Evolutionary conservation across 371 early-diverging fungal species (phyloP), one percentile per base, ranked within the genome.

Genomic region (Paraphysoderma sedebokerense): DNA sequence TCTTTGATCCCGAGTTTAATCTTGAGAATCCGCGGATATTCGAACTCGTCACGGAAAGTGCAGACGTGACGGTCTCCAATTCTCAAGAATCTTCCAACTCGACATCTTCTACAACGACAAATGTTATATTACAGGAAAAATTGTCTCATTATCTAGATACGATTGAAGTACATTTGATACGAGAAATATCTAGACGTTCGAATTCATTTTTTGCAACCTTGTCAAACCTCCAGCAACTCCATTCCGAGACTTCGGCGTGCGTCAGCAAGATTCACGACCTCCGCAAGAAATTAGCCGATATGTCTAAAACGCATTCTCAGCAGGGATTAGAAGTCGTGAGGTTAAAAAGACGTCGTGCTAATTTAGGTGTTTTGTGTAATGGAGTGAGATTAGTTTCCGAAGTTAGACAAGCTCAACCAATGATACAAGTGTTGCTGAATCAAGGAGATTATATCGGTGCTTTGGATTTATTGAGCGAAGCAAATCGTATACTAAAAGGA

Each of bases 121-220:
- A 81, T 51, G 66, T 67, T 9, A 68, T 73, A 15, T 63, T 89
- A 35, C 88, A 92, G 62, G 89, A 91, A 38, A 79, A 85, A 27
- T 66, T 93, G n/a, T 81, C 86, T 0, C 75, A 81, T 49, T 85
- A 87, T 51, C 61, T 88, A 50, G 93, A 93, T 57, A 82, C 82
- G 0, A 88, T 93, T 5, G 95, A 95, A 57, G 80, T 81, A 0
- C 89, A 91, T 51, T 60, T 95, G 31, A 74, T 87, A 24, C 76
- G 74, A 23, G 96, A 95, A 57, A 91, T 95, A 30, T 84, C 89
- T 28, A 74, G 76, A 22, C 65, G 92, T 30, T 87, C 90, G 5
- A 72, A 81, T 1, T 83, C 91, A 0, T 95, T 95, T 54, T 95
- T 95, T 57, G 81, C 82, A 29, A 93, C 93, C 0, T 66, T 95